Evolutionary conservation across 2,329 filamentous ascomycete species (phyloP).

Genomic region (Phaeosphaeria sp.): DNA sequence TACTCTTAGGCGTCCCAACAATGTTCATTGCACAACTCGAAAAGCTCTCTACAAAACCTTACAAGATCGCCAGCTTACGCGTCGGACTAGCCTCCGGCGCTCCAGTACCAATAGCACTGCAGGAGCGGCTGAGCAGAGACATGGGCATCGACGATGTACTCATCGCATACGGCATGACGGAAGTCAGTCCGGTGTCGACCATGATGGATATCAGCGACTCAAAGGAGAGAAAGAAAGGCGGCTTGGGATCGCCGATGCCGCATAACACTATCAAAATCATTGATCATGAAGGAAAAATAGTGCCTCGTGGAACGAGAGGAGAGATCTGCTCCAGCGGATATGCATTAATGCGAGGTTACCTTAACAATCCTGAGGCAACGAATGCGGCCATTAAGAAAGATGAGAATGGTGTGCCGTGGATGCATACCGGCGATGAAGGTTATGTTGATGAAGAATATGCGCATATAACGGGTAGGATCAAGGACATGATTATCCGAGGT

Average conservation of each 20-base stretch:
- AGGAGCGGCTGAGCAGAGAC: background rate
- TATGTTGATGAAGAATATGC: conserved; percentile 59
- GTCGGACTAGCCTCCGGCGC: conserved; percentile 1
- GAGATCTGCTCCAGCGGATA: conserved; percentile 81
- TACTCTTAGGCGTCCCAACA: conserved; percentile 77
- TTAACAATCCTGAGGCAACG: conserved; percentile 74
- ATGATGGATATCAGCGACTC: conserved; percentile 76
- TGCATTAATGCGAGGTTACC: conserved; percentile 68
- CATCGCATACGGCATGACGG: conserved; percentile 72
- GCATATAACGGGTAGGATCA: conserved; percentile 73
- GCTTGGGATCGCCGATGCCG: conserved; percentile 76
- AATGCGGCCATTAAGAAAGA: conserved; percentile 72
- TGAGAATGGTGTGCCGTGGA: conserved; percentile 55
- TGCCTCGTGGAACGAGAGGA: conserved; percentile 70
- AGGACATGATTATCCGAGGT: conserved; percentile 78
- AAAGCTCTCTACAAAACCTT: background rate
- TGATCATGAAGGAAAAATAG: conserved; percentile 66
- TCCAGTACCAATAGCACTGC: conserved; percentile 1
- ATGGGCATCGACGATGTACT: conserved; percentile 1
- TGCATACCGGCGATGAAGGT: conserved; percentile 43
- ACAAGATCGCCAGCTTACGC: background rate
- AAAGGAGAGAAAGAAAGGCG: conserved; percentile 68
- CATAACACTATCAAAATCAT: conserved; percentile 76
- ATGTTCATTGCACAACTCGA: conserved; percentile 60
- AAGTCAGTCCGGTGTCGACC: conserved; percentile 78